Conservation (phyloP, 2,329 filamentous ascomycete species). For the Alternaria dauci region DNA sequence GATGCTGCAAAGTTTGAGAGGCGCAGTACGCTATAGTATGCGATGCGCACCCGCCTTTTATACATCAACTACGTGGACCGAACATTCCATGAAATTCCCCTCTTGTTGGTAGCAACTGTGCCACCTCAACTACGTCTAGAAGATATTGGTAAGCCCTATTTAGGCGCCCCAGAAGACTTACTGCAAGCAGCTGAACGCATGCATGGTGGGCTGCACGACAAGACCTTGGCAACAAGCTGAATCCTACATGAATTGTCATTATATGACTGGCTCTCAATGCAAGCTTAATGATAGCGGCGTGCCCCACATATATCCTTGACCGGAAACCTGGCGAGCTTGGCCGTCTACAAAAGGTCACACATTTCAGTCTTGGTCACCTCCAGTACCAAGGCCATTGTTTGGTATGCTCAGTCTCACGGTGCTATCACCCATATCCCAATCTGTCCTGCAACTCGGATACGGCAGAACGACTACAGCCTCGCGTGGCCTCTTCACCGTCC, state of each 20-base stretch:
- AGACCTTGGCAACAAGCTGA: background rate
- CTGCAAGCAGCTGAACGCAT: background rate
- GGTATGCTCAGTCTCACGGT: conserved; percentile 32
- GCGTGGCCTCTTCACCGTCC: conserved; percentile 25
- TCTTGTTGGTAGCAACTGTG: background rate
- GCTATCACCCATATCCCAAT: conserved; percentile 38
- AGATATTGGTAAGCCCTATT: background rate
- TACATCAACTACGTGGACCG: background rate
- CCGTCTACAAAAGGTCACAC: background rate
- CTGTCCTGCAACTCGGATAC: conserved; percentile 37
- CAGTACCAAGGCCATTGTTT: background rate
- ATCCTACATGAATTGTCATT: background rate
- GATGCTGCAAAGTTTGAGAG: background rate
- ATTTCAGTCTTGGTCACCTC: background rate
- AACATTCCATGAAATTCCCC: background rate
- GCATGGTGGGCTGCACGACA: background rate
- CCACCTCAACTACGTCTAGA: background rate
- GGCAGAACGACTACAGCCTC: conserved; percentile 41
- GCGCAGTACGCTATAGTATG: background rate
- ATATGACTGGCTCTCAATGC: background rate
- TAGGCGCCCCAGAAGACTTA: background rate
- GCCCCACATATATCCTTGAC: background rate
- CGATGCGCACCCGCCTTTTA: background rate
- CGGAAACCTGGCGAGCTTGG: background rate
- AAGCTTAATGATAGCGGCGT: background rate